Evolutionary conservation across 192 early-diverging fungal species (phyloP).

Genomic region (Coemansia sp.): DNA sequence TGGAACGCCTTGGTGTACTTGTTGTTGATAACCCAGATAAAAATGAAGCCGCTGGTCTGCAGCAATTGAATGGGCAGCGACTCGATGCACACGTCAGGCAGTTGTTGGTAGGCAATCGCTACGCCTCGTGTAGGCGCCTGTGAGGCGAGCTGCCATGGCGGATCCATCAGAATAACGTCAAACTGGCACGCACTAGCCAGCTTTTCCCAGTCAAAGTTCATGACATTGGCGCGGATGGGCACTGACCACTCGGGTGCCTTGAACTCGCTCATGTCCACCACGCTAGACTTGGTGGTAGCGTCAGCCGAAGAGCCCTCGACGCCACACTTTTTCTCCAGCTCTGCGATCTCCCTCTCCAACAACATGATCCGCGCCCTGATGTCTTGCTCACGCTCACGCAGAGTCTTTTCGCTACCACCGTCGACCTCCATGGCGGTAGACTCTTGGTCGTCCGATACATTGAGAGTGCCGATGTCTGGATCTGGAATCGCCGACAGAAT

Average conservation of each 20-base stretch:
- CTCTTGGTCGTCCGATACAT: constrained; percentile 10
- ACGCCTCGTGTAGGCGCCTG: constrained; percentile 90
- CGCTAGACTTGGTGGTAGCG: constrained; percentile 5
- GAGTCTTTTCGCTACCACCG: not conserved
- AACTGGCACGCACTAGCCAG: constrained; percentile 85
- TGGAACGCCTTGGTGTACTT: constrained; percentile 96
- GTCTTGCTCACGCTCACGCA: constrained; percentile 58
- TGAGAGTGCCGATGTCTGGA: constrained; percentile 41
- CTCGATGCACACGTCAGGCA: constrained; percentile 93
- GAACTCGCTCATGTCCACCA: constrained; percentile 72
- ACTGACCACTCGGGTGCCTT: constrained; percentile 92
- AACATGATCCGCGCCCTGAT: constrained; percentile 58
- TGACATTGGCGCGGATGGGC: constrained; percentile 93
- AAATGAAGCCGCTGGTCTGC: constrained; percentile 87
- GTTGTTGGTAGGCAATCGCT: constrained; percentile 93
- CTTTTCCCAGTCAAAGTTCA: constrained; percentile 91
- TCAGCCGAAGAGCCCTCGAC: constrained; percentile 22
- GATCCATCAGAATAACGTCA: constrained; percentile 93
- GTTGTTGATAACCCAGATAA: constrained; percentile 99
- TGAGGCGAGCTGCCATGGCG: constrained; percentile 96
- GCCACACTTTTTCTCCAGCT: constrained; percentile 56
- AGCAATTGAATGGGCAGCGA: constrained; percentile 85
- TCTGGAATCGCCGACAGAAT: constrained; percentile 28
- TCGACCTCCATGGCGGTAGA: constrained; percentile 13
- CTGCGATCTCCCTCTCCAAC: constrained; percentile 57